Conservation (phyloP, 2,329 filamentous ascomycete genomes). For the Whalleya microplaca region DNA sequence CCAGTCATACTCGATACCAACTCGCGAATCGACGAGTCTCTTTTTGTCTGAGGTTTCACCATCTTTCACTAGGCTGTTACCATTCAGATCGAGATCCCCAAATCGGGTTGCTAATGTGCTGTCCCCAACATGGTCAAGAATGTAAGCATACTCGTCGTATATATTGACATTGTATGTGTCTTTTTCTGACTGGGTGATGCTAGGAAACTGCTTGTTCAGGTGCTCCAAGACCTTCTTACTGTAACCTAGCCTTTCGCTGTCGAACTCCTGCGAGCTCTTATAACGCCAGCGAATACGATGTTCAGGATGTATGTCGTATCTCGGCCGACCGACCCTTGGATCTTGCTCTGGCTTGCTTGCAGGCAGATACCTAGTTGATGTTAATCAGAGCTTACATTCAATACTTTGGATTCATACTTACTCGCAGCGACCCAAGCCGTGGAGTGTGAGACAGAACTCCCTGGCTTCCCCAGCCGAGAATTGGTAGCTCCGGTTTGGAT, state of each 20-base stretch:
- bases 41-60: neutral
- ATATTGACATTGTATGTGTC: neutral
- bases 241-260: constrained; percentile 1
- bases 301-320: constrained; percentile 34
- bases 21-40: neutral
- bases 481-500: constrained; percentile 35
- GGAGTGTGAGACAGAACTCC: constrained; percentile 17
- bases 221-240: neutral
- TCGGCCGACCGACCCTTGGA: constrained; percentile 22
- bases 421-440: constrained; percentile 29
- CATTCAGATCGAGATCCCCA: neutral
- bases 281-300: constrained; percentile 37
- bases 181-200: neutral
- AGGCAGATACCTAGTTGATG: constrained; percentile 17
- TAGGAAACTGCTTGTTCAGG: constrained; percentile 5
- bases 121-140: constrained; percentile 16
- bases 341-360: neutral
- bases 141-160: neutral
- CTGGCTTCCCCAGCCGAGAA: constrained; percentile 33
- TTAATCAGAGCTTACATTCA: constrained; percentile 12
- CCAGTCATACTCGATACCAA: constrained; percentile 4
- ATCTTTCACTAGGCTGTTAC: neutral
- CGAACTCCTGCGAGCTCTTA: neutral
- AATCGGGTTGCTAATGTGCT: neutral
- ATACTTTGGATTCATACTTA: constrained; percentile 25